phyloP scores from a whole-genome alignment of 2,329 filamentous ascomycete species.

The Aspergillus sp. region DNA sequence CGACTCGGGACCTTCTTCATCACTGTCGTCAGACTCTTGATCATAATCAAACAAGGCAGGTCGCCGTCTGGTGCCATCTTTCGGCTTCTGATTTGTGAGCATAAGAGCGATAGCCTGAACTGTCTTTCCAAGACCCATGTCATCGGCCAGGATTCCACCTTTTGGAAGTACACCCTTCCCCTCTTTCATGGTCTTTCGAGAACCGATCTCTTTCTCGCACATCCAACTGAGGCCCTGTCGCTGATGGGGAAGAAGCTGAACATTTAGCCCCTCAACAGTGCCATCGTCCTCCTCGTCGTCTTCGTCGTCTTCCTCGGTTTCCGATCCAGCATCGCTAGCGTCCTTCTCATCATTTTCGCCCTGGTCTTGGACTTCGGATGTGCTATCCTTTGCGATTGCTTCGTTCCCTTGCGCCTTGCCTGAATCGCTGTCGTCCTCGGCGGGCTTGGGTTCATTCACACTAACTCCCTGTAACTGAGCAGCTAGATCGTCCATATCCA shows the following conservation, averaged over 20 bases:
- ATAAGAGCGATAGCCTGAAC: slow-evolving; percentile 90
- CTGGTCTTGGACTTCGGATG: slow-evolving; percentile 26
- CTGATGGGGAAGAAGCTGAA: slow-evolving; percentile 89
- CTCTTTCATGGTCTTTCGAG: slow-evolving; percentile 75
- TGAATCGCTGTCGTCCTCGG: slow-evolving; percentile 33
- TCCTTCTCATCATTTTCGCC: slow-evolving; percentile 40
- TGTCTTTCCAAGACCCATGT: slow-evolving; percentile 95
- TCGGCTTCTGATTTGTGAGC: slow-evolving; percentile 74
- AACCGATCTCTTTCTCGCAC: slow-evolving; percentile 85
- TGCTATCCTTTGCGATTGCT: slow-evolving; percentile 41
- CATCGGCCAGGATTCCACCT: slow-evolving; percentile 92
- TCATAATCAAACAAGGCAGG: slow-evolving; percentile 50
- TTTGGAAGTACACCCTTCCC: slow-evolving; percentile 76
- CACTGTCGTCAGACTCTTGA: slow-evolving; percentile 41
- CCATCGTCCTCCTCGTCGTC: slow-evolving; percentile 60
- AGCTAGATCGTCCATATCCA: slow-evolving; percentile 44
- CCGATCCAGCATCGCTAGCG: slow-evolving; percentile 12
- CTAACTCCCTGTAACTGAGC: slow-evolving; percentile 44
- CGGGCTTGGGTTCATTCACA: slow-evolving; percentile 33
- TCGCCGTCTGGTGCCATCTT: slow-evolving; percentile 34
- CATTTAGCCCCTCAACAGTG: slow-evolving; percentile 75
- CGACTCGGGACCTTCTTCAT: slow-evolving; percentile 44
- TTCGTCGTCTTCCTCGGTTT: slow-evolving; percentile 44
- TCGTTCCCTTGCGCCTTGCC: slow-evolving; percentile 43
- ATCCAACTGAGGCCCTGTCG: slow-evolving; percentile 95